Base-by-base conservation (phyloP, 108 stramenopile genomes). In the Skeletonema grethae region DNA sequence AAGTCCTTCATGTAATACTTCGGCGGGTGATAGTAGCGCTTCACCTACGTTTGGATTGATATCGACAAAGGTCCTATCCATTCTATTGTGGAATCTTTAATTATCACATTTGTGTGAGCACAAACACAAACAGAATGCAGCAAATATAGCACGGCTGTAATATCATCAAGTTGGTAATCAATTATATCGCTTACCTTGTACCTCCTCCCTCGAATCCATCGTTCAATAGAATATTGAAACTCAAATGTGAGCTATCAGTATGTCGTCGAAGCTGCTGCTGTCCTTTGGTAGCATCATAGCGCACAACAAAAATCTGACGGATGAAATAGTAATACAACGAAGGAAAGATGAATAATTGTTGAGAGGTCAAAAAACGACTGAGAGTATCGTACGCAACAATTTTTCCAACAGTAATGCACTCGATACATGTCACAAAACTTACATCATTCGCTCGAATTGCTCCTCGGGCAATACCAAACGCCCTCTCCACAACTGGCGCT, bases 201-300 rank as follows among this genome's bases (percentile, higher is more conserved):
- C 90, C 90, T 5, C 90, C 90, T 5, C 86, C 88, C 43, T 83
- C 79, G 57, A 91, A 91, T 35, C 82, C 86, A 59, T 87, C 86
- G 77, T 81, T 79, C 46, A 91, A 58, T 34, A 91, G 65, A 13
- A 87, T 67, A 67, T 85, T 87, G 34, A 91, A 85, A 32, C 75
- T 77, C 50, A 91, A 70, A 56, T 83, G 72, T 0, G 70, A 73
- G 58, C 50, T 57, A 71, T 91, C 88, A 0, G 87, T 88, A 59
- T 91, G 88, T 4, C 31, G 63, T 11, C 56, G 41, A 56, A 88
- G 61, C 12, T 60, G 34, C 0, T 72, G 50, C 50, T 83, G 84
- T 28, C 83, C 80, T 6, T 48, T 22, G 24, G 20, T 61, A 3
- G 43, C 85, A 66, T 87, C 86, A 62, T 87, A 87, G 7, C 84